A percentile compares a stretch with the other conserved stretches of the same genome.
Evolutionary conservation across 129 eudicot species (phyloP).

Genomic region (Artemisia tridentata): DNA sequence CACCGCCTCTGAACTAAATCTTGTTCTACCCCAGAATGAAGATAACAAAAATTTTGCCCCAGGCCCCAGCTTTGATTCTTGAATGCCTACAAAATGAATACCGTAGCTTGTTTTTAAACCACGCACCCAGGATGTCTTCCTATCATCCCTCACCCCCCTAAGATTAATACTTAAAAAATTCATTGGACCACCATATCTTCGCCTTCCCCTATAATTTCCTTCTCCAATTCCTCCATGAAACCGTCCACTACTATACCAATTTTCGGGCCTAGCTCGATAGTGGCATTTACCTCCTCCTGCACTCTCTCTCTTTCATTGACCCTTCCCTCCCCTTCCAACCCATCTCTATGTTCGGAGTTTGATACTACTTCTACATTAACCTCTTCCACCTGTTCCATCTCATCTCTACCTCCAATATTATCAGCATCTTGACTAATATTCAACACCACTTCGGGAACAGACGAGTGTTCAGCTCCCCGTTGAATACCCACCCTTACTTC

Average conservation of each 20-base stretch:
- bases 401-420: no score
- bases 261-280: background rate
- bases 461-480: no score
- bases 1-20: background rate
- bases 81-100: background rate
- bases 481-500: no score
- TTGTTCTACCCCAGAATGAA: background rate
- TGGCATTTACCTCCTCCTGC: background rate
- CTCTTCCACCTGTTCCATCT: no score
- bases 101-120: background rate
- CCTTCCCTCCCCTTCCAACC: background rate
- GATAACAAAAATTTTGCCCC: background rate
- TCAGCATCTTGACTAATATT: no score
- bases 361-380: no score
- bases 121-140: background rate
- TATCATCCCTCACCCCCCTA: background rate
- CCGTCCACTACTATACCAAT: background rate
- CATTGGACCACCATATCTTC: background rate
- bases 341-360: no score
- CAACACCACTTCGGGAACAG: no score
- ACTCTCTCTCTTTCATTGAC: background rate
- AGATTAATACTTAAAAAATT: background rate
- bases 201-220: background rate
- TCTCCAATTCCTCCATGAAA: background rate
- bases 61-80: background rate